Conservation (phyloP, 1,284 basidiomycete species). For the Amylostereum chailletii region DNA sequence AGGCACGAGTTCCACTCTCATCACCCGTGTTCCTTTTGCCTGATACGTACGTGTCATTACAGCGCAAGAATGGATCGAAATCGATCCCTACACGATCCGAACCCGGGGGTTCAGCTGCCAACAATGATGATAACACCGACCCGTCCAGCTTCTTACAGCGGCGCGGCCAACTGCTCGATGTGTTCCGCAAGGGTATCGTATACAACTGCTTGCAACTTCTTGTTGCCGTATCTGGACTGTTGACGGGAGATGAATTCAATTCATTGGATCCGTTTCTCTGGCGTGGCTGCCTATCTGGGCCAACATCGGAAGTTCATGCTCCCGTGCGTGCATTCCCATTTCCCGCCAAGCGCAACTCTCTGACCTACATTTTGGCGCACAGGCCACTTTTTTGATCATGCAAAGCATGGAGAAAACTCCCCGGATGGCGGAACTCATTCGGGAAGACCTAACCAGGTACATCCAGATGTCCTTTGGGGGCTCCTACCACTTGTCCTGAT, state of each 20-base stretch:
- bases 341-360: too few relatives aligned
- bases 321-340: slow-evolving; percentile 33
- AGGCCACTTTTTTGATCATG: slow-evolving; percentile 65
- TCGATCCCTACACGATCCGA: too few relatives aligned
- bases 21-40: too few relatives aligned
- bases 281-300: slow-evolving; percentile 37
- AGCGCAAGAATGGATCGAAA: too few relatives aligned
- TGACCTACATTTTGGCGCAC: background rate
- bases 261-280: slow-evolving; percentile 46
- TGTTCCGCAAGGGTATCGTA: slow-evolving; percentile 35
- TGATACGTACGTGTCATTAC: too few relatives aligned
- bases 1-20: too few relatives aligned
- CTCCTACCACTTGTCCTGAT: background rate
- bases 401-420: slow-evolving; percentile 56
- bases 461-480: slow-evolving; percentile 10
- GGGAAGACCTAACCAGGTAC: slow-evolving; percentile 49
- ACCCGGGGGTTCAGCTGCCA: too few relatives aligned
- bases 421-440: slow-evolving; percentile 34
- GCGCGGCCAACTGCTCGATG: slow-evolving; percentile 30
- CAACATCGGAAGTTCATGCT: slow-evolving; percentile 33
- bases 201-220: slow-evolving; percentile 45
- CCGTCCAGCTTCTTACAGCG: slow-evolving; percentile 10
- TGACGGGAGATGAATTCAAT: slow-evolving; percentile 38
- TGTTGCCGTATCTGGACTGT: slow-evolving; percentile 47
- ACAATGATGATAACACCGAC: too few relatives aligned